phyloP scores from a whole-genome alignment of 805 yeast species.

The Candida ovalis region DNA sequence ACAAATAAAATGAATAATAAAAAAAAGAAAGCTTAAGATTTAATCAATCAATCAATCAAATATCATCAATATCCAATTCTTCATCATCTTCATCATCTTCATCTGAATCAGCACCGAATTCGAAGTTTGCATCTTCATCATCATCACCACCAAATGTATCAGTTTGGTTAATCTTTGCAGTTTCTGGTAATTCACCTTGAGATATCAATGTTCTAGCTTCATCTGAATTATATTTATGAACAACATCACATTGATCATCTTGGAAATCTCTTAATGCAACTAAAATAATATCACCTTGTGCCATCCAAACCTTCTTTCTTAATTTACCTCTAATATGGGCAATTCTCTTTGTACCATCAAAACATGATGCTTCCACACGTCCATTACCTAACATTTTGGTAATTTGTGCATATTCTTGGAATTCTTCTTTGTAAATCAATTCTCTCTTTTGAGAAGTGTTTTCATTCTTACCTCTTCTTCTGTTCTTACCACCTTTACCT shows the following conservation, averaged over 20 bases:
- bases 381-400: conserved; percentile 98
- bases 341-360: conserved; percentile 89
- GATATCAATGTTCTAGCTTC: conserved; percentile 96
- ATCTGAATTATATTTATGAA: conserved; percentile 93
- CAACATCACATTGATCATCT: conserved; percentile 97
- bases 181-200: conserved; percentile 96
- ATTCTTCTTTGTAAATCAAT: conserved; percentile 85
- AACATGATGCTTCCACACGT: conserved; percentile 91
- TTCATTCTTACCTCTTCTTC: conserved; percentile 98
- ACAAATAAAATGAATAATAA: background rate
- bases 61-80: conserved; percentile 91
- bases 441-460: conserved; percentile 91
- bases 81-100: conserved; percentile 66
- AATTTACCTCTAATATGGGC: conserved; percentile 98
- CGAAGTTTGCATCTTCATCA: conserved; percentile 96
- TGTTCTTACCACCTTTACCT: conserved; percentile 79
- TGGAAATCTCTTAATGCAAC: conserved; percentile 98
- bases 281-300: conserved; percentile 95
- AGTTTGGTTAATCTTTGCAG: conserved; percentile 95
- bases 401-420: conserved; percentile 98
- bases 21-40: background rate
- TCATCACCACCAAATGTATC: conserved; percentile 96
- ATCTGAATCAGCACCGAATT: conserved; percentile 90
- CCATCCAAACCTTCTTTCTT: conserved; percentile 99
- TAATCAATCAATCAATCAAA: conserved; percentile 24